Percentiles rank a stretch among this genome's conserved stretches.
phyloP scores from a whole-genome alignment of 176 grass and related monocot species.

The Zea luxurians region DNA sequence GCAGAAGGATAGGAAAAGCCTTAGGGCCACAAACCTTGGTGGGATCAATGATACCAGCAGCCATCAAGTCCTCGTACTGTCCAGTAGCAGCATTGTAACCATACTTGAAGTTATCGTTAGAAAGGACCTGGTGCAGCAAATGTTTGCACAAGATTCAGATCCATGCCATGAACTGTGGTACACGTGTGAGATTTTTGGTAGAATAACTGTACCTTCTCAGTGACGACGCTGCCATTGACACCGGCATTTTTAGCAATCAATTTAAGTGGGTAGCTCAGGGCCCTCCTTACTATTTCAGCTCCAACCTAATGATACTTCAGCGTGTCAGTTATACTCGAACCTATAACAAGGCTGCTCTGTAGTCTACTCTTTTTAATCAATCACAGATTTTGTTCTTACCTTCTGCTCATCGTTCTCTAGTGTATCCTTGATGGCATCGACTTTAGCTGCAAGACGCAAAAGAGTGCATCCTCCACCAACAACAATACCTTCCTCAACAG shows the following conservation, averaged over 20 bases:
- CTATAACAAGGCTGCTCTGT: neutral
- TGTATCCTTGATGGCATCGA: constrained; percentile 90
- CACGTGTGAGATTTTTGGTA: neutral
- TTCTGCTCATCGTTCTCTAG: constrained; percentile 98
- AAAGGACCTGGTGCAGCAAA: constrained; percentile 62
- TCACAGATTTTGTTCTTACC: constrained; percentile 36
- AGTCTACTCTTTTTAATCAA: neutral
- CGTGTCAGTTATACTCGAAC: constrained; percentile 19
- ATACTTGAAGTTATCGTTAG: constrained; percentile 71
- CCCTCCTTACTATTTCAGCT: constrained; percentile 90
- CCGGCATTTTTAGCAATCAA: constrained; percentile 97
- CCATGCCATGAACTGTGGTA: neutral
- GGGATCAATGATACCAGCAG: constrained; percentile 97
- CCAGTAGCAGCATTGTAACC: constrained; percentile 97
- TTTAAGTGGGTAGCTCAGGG: constrained; percentile 90
- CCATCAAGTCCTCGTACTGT: constrained; percentile 97
- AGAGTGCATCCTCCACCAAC: constrained; percentile 97
- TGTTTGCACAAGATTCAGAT: constrained; percentile 9
- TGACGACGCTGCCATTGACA: constrained; percentile 94
- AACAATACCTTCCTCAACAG: constrained; percentile 98
- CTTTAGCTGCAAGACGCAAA: constrained; percentile 79
- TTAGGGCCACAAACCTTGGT: constrained; percentile 66
- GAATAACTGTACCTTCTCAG: constrained; percentile 65
- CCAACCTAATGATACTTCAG: constrained; percentile 61
- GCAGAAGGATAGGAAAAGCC: neutral